Evolutionary conservation across 148 eudicot species (phyloP).

Genomic region (Rhododendron molle): DNA sequence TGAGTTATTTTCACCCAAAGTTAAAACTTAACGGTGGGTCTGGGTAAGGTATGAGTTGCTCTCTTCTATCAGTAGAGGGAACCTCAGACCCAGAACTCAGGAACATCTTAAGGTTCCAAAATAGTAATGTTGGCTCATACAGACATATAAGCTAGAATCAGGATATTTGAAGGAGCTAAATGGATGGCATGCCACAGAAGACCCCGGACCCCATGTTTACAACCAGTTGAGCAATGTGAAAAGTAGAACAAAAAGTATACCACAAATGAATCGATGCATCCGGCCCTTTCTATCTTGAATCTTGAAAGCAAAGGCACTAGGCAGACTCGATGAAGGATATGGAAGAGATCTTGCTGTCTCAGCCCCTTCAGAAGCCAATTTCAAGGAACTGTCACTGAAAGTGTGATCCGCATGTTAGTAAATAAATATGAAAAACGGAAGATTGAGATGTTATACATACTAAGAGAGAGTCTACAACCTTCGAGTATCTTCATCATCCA

Average conservation of each 20-base stretch:
- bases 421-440: constrained; percentile 3
- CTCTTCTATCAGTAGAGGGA: not conserved
- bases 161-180: not conserved
- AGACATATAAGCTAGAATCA: not conserved
- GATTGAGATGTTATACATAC: not conserved
- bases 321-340: constrained; percentile 36
- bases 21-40: not conserved
- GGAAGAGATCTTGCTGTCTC: constrained; percentile 56
- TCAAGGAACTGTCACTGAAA: constrained; percentile 43
- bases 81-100: not conserved
- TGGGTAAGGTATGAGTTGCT: not conserved
- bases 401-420: constrained; percentile 11
- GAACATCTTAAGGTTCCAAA: not conserved
- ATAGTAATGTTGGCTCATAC: not conserved
- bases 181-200: not conserved
- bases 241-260: constrained; percentile 35
- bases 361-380: constrained; percentile 62
- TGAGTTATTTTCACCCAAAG: not conserved
- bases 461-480: constrained; percentile 42
- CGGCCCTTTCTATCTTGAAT: constrained; percentile 78
- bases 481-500: constrained; percentile 70
- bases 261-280: constrained; percentile 87
- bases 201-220: not conserved
- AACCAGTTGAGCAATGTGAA: not conserved
- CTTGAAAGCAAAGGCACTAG: constrained; percentile 61